Percentiles rank a stretch among this genome's conserved stretches.
These are phyloP conservation scores for Pseudocercospora pini-densiflorae DNA, from an alignment of 2,329 filamentous ascomycete genomes.

Conservation along the genomic window DNA sequence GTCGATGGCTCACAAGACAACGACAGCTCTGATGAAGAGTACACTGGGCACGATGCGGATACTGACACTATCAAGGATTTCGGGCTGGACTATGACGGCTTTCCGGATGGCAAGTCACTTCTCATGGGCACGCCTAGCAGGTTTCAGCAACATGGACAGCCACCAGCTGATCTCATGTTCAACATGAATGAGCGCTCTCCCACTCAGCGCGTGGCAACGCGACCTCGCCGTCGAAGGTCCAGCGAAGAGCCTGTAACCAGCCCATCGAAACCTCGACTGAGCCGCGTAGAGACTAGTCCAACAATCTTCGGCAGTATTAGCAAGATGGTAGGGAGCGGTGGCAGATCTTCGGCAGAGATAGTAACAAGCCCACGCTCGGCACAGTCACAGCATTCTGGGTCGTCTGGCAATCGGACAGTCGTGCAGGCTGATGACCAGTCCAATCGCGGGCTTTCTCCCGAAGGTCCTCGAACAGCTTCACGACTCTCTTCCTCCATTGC, in stretches of 20 bases:
- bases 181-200: conserved; percentile 29
- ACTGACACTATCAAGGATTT: conserved; percentile 29
- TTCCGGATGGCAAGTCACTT: conserved; percentile 42
- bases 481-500: conserved; percentile 13
- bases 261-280: conserved; percentile 33
- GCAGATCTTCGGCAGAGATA: conserved; percentile 25
- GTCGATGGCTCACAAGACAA: conserved; percentile 19
- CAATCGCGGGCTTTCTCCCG: conserved; percentile 20
- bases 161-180: conserved; percentile 30
- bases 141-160: conserved; percentile 38
- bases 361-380: conserved; percentile 31
- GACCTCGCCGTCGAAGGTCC: conserved; percentile 31
- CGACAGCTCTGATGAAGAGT: conserved; percentile 27
- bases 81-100: conserved; percentile 34
- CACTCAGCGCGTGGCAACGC: conserved; percentile 11
- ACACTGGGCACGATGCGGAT: conserved; percentile 14
- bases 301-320: conserved; percentile 25
- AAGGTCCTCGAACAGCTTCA: conserved; percentile 11
- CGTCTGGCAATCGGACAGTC: conserved; percentile 34
- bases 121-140: conserved; percentile 42
- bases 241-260: conserved; percentile 30
- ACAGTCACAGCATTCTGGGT: conserved; percentile 28
- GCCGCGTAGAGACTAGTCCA: conserved; percentile 38
- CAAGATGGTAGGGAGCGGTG: conserved; percentile 22
- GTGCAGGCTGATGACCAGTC: conserved; percentile 23